Evolutionary conservation across 805 yeast genomes (phyloP), one percentile per base, ranked within the genome.

Genomic region (Limtongozyma cylindracea): DNA sequence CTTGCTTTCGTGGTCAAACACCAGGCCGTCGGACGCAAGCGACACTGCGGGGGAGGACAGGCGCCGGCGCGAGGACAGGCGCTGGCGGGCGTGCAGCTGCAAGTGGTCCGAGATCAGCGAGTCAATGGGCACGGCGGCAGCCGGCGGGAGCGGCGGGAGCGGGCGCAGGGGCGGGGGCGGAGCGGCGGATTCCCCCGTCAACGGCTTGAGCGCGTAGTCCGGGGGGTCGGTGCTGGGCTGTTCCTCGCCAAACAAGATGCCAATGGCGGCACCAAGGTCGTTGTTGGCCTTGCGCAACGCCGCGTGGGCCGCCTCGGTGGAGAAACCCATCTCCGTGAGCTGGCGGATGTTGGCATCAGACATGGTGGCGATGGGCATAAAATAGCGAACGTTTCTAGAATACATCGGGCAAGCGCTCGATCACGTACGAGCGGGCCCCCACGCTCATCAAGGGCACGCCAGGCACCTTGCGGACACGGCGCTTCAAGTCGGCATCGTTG

Each of bases 401-500:
- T n/a, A 74, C 93, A 43, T 82, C 94, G 2, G 98, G 98, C 26
- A 88, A 58, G 42, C 94, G 64, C 45, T 88, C 98, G 31, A 88
- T 70, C 17, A 76, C 93, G 41, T 84, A 88, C 2, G 80, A 53
- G 42, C 78, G 92, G 3, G 73, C 73, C 17, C 96, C 98, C 5
- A 88, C 98, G 47, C 93, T 77, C 91, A 88, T 66, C 17, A 88
- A 53, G 8, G 98, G 98, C 29, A 88, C 74, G 36, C 98, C 98
- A 2, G 98, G 98, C 13, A 88, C 78, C 45, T 88, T 88, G 49
- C 98, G 63, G 16, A 88, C 62, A 44, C 98, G 61, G 38, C 94
- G 67, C 41, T 88, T 88, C 40, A 88, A 53, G 35, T 84, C 96
- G 9, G 93, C 95, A 66, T 88, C 98, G 41, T 84, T 88, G 1